Base-by-base conservation (phyloP, 192 early-diverging fungal species). In the Linnemannia hyalina region DNA sequence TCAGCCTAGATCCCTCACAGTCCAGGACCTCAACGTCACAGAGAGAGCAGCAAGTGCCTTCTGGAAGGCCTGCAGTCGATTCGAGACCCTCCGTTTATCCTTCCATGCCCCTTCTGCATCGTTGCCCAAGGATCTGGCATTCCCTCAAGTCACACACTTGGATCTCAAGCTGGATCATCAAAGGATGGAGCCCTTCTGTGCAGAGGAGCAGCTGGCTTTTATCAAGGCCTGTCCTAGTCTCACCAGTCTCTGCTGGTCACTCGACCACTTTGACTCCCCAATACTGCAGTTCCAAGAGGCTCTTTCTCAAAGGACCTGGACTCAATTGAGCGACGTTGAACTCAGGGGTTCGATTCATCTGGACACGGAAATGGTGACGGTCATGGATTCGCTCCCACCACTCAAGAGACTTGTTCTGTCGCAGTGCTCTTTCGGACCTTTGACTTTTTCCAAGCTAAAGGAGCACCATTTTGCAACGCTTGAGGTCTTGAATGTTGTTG, bases 41-140 rank as follows among this genome's bases (percentile, higher is more conserved):
- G 60, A 65, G 8, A 65, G 60, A 65, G 60, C 29, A 26, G 60
- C 60, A 10, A 23, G 3, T 35, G 29, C 60, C 11, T 65, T 65
- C 11, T 65, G 60, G 60, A 65, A 65, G 29, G 60, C 60, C n/a
- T 65, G 60, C 32, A 65, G 29, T 65, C 60, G 60, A 26, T 65
- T 65, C 13, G 60, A 65, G 60, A 35, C 1, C 29, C 26, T 65
- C 26, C 60, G 11, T 15, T 26, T 65, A 29, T 26, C 9, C 60
- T 29, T 65, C 29, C 60, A 65, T 13, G 60, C 13, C 4, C 60
- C 60, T 0, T 32, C 60, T 32, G 9, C 60, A 15, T 65, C 60
- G 2, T 15, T 65, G 13, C 60, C 60, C 29, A 32, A 65, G 11
- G 60, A 65, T 29, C 29, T 65, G n/a, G n/a, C 29, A 29, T 65